Conservation (phyloP, 129 eudicot species). For the Calendula officinalis region DNA sequence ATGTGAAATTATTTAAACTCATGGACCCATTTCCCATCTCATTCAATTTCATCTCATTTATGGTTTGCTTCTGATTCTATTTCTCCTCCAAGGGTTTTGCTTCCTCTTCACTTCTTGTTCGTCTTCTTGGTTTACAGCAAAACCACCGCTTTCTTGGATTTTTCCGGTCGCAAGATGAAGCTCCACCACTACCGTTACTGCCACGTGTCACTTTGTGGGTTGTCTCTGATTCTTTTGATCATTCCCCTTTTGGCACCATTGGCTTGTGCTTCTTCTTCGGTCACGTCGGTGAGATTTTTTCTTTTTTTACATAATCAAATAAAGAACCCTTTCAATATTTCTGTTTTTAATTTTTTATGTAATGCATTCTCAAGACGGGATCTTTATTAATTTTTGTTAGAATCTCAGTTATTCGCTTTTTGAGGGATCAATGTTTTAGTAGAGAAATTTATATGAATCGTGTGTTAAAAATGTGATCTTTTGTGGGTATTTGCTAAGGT, state of each 20-base stretch:
- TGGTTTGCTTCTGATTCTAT: neutral
- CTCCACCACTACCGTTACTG: constrained; percentile 31
- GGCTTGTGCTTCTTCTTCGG: constrained; percentile 49
- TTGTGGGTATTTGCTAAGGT: neutral
- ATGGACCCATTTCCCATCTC: constrained; percentile 21
- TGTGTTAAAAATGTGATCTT: constrained; percentile 12
- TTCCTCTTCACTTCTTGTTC: constrained; percentile 3
- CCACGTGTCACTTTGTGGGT: constrained; percentile 43
- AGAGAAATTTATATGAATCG: constrained; percentile 11
- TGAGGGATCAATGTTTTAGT: constrained; percentile 29
- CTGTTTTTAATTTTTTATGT: neutral
- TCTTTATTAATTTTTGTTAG: neutral
- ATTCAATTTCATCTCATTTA: constrained; percentile 10
- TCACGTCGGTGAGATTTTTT: constrained; percentile 48
- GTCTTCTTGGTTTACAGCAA: neutral
- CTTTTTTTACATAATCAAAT: neutral
- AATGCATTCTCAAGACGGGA: neutral
- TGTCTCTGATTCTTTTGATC: constrained; percentile 35
- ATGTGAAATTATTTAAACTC: constrained; percentile 26
- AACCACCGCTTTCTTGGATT: neutral
- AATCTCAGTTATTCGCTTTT: neutral
- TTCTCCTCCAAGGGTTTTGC: neutral
- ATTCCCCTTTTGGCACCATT: constrained; percentile 41
- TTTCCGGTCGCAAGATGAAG: constrained; percentile 30
- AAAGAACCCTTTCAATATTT: neutral